Conservation (phyloP, 495 filamentous ascomycete species). For the Aspergillus biplanus region DNA sequence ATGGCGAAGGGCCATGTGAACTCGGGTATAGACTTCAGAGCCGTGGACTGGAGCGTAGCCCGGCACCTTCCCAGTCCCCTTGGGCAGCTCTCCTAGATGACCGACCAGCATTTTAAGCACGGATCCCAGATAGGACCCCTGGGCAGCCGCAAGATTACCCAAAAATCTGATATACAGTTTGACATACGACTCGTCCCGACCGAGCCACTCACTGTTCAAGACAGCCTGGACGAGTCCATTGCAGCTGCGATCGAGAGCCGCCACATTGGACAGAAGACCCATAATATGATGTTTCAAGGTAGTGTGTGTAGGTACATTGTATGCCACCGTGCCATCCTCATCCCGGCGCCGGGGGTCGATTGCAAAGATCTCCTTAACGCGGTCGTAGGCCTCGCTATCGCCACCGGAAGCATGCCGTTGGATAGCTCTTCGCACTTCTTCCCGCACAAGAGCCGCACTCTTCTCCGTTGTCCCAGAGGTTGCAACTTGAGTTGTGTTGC, state of each 20-base stretch:
- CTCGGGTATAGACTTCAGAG: slow-evolving; percentile 63
- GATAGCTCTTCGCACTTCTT: slow-evolving; percentile 75
- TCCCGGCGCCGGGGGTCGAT: slow-evolving; percentile 47
- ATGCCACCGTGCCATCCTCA: slow-evolving; percentile 43
- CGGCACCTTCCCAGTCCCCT: slow-evolving; percentile 58
- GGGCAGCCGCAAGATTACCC: slow-evolving; percentile 77
- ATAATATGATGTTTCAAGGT: slow-evolving; percentile 74
- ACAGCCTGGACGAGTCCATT: slow-evolving; percentile 73
- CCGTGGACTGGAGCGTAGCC: slow-evolving; percentile 62
- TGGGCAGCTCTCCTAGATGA: slow-evolving; percentile 63
- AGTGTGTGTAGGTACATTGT: slow-evolving; percentile 48
- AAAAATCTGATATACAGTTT: slow-evolving; percentile 79
- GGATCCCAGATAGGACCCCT: slow-evolving; percentile 63
- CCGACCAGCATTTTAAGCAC: slow-evolving; percentile 80
- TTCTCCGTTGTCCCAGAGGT: slow-evolving; percentile 55
- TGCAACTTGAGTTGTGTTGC: slow-evolving; percentile 16
- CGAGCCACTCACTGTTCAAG: slow-evolving; percentile 80
- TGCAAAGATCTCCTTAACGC: slow-evolving; percentile 69
- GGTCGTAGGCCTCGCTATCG: slow-evolving; percentile 73
- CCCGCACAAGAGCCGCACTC: slow-evolving; percentile 61
- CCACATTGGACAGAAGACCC: slow-evolving; percentile 74
- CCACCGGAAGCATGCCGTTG: slow-evolving; percentile 62
- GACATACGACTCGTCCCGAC: slow-evolving; percentile 78
- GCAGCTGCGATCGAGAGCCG: slow-evolving; percentile 71
- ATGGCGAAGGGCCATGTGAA: slow-evolving; percentile 76